Evolutionary conservation across 352 stramenopile species (phyloP).

Genomic region (Aphanomyces euteiches): DNA sequence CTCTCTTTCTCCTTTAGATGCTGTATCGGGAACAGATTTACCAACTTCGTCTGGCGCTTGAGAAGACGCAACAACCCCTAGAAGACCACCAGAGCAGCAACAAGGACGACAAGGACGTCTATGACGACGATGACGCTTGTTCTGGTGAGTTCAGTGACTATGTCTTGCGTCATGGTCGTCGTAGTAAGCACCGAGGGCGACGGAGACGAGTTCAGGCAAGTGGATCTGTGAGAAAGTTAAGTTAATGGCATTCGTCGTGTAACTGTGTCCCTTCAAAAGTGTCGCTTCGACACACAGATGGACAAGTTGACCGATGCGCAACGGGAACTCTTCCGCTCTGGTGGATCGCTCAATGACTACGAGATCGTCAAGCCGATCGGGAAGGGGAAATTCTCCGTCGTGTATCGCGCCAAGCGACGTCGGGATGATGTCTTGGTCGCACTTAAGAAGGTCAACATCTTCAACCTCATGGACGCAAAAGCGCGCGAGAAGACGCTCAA

Average conservation of each 20-base stretch:
- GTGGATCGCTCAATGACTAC: conserved; percentile 64
- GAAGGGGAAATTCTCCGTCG: conserved; percentile 92
- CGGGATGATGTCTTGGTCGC: conserved; percentile 72
- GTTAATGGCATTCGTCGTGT: not conserved
- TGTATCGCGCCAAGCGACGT: conserved; percentile 81
- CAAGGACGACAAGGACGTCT: not conserved
- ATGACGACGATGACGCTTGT: not conserved
- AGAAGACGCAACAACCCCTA: not conserved
- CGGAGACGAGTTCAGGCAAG: conserved; percentile 18
- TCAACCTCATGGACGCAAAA: conserved; percentile 87
- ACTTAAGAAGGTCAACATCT: conserved; percentile 93
- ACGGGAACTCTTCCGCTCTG: conserved; percentile 54
- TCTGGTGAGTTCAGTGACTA: not conserved
- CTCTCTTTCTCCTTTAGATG: conserved; percentile 8
- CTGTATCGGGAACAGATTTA: conserved; percentile 27
- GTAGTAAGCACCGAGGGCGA: not conserved
- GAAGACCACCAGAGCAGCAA: no score
- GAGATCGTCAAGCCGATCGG: conserved; percentile 86
- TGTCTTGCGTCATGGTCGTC: no score
- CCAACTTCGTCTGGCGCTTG: conserved; percentile 19
- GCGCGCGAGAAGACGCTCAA: conserved; percentile 89
- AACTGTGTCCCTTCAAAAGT: not conserved
- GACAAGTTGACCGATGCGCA: conserved; percentile 72
- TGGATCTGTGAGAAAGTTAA: not conserved
- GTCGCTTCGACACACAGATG: conserved; percentile 37